Percentiles rank a stretch among this genome's conserved stretches.
These are phyloP conservation scores for Nelumbo lutea DNA, from an alignment of 164 flowering plant species.

Conservation along the genomic window DNA sequence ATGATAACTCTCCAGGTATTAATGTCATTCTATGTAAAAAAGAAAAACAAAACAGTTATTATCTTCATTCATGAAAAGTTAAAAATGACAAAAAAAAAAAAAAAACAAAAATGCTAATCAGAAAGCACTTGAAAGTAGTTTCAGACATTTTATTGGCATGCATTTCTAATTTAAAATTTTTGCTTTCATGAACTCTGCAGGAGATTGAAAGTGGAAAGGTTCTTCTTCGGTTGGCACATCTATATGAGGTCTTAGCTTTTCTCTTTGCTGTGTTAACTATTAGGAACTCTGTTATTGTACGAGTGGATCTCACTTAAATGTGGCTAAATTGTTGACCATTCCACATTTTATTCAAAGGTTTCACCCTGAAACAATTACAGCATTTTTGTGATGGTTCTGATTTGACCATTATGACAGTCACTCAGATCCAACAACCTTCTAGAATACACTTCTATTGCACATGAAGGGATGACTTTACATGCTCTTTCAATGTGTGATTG, in stretches of 20 bases:
- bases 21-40: background rate
- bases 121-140: background rate
- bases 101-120: background rate
- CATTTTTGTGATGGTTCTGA: too few relatives aligned
- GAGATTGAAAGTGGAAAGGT: conserved; percentile 77
- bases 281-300: background rate
- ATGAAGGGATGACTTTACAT: too few relatives aligned
- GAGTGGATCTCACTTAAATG: background rate
- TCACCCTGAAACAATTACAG: background rate
- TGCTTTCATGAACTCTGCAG: conserved; percentile 29
- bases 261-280: background rate
- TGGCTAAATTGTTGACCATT: background rate
- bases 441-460: too few relatives aligned
- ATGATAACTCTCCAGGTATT: conserved; percentile 77
- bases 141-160: background rate
- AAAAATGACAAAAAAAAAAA: background rate
- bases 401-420: background rate
- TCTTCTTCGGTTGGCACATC: conserved; percentile 88
- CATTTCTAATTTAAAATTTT: background rate
- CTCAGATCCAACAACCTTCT: too few relatives aligned
- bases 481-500: too few relatives aligned
- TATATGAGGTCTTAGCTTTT: conserved; percentile 64
- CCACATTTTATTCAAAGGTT: background rate
- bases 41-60: too few relatives aligned
- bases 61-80: too few relatives aligned